phyloP scores from a whole-genome alignment of 257 asterid genomes.

The Knoxia roxburghii region DNA sequence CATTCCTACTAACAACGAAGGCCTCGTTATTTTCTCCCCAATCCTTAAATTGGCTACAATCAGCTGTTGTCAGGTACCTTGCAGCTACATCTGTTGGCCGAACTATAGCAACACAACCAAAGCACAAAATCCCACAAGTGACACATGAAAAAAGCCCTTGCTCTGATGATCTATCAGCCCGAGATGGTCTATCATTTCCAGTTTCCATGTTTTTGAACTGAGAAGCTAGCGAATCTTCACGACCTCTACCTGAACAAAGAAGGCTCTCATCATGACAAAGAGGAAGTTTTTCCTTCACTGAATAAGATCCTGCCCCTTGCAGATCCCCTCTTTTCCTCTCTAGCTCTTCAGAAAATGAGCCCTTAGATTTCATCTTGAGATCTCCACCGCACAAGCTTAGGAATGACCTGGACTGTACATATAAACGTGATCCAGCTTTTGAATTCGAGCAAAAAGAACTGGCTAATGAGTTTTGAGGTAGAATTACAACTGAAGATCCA shows the following conservation, averaged over 20 bases:
- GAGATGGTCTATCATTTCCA: constrained; percentile 40
- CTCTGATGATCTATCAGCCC: constrained; percentile 39
- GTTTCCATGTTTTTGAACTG: constrained; percentile 26
- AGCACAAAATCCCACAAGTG: constrained; percentile 96
- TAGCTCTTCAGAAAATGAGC: constrained; percentile 28
- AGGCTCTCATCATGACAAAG: constrained; percentile 28
- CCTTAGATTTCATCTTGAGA: constrained; percentile 37
- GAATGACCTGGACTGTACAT: constrained; percentile 41
- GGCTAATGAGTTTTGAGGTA: constrained; percentile 53
- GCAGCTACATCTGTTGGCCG: constrained; percentile 77
- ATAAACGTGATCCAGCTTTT: constrained; percentile 38
- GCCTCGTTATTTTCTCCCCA: constrained; percentile 39
- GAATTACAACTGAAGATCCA: constrained; percentile 74
- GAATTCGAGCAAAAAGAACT: constrained; percentile 26
- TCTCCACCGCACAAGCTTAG: constrained; percentile 52
- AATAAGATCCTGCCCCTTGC: constrained; percentile 27
- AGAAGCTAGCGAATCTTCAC: constrained; percentile 23
- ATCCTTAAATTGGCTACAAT: constrained; percentile 45
- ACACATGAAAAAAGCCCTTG: constrained; percentile 92
- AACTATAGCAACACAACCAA: constrained; percentile 79
- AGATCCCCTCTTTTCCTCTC: constrained; percentile 34
- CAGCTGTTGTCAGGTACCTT: constrained; percentile 62
- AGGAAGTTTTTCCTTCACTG: constrained; percentile 28
- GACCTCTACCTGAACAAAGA: constrained; percentile 19
- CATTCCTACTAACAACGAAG: constrained; percentile 27